These are phyloP conservation scores for Diutina sp. DNA, from an alignment of 1,139 yeast genomes.

Conservation along the genomic window DNA sequence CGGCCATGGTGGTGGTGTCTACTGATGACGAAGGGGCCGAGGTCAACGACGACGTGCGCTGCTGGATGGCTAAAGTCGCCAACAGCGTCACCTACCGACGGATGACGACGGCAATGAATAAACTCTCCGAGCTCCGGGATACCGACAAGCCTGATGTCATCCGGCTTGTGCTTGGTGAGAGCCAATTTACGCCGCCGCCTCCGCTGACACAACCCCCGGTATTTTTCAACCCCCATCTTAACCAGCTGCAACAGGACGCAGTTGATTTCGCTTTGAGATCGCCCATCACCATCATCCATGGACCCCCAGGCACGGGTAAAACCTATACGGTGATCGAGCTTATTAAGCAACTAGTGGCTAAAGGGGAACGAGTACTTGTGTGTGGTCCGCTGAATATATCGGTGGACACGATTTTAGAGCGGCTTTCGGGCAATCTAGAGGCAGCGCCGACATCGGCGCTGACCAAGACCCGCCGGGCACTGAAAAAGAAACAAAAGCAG, in stretches of 20 bases:
- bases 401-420: conserved; percentile 81
- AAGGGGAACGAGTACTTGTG: conserved; percentile 60
- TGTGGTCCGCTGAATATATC: conserved; percentile 97
- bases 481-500: conserved; percentile 12
- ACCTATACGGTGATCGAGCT: conserved; percentile 83
- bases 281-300: conserved; percentile 32
- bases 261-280: conserved; percentile 27
- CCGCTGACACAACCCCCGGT: conserved; percentile 4
- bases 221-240: conserved; percentile 42
- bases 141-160: conserved; percentile 23
- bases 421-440: conserved; percentile 34
- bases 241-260: conserved; percentile 50
- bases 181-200: conserved; percentile 3
- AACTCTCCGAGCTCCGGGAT: conserved; percentile 36
- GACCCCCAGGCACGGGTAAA: conserved; percentile 42
- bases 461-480: conserved; percentile 8
- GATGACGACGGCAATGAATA: conserved; percentile 71
- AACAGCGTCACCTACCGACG: conserved; percentile 63
- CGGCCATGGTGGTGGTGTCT: conserved; percentile 7
- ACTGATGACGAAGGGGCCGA: neutral
- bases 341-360: conserved; percentile 54
- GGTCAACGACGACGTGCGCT: conserved; percentile 20
- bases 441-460: neutral
- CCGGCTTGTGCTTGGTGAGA: conserved; percentile 32
- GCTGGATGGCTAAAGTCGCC: conserved; percentile 57